phyloP scores from a whole-genome alignment of 1,284 basidiomycete genomes.

The Schizophyllum commune region DNA sequence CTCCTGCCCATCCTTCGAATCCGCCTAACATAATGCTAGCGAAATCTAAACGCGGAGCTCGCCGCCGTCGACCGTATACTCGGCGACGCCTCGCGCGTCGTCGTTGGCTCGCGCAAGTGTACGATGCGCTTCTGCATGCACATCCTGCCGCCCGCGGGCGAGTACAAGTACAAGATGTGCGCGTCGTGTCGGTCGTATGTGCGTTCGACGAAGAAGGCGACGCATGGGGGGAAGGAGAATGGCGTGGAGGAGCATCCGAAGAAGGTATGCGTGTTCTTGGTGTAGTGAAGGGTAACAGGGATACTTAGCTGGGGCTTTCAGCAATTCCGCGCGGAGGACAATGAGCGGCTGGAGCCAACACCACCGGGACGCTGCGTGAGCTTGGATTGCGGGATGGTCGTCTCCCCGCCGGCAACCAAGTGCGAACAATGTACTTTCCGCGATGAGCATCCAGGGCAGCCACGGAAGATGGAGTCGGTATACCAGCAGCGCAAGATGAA shows the following conservation, averaged over 20 bases:
- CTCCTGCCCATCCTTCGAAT: background rate
- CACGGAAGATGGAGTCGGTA: background rate
- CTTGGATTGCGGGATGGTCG: background rate
- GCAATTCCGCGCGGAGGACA: background rate
- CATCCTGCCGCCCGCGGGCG: conserved; percentile 25
- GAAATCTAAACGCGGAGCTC: conserved; percentile 5
- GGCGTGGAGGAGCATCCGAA: background rate
- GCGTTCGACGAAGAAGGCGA: conserved; percentile 8
- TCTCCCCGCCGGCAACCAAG: conserved; percentile 3
- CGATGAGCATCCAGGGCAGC: background rate
- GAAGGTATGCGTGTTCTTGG: background rate
- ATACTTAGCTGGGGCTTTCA: background rate
- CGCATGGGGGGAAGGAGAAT: conserved; percentile 10
- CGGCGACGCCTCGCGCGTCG: conserved; percentile 7
- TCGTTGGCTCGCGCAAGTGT: conserved; percentile 26
- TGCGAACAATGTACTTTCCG: conserved; percentile 12
- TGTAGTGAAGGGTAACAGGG: background rate
- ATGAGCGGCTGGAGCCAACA: background rate
- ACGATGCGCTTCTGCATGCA: conserved; percentile 24
- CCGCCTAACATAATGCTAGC: background rate
- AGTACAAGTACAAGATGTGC: conserved; percentile 31
- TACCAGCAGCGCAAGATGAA: background rate
- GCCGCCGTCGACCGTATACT: background rate
- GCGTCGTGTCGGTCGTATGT: conserved; percentile 20
- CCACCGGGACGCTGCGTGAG: background rate